Evolutionary conservation across 306 rosid species (phyloP).

Genomic region (Hylodesmum podocarpum): DNA sequence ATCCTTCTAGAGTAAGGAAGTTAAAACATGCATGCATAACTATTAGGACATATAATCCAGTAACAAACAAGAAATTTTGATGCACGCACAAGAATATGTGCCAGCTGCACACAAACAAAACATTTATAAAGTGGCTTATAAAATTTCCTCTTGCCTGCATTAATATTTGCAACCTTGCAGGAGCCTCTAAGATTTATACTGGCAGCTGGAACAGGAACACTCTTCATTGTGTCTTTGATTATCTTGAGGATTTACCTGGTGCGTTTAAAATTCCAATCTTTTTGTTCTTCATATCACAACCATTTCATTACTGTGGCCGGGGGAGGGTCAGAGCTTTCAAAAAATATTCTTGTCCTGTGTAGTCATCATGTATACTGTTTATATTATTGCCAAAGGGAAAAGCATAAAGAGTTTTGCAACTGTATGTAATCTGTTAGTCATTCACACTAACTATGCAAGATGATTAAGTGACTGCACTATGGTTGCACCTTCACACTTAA

Average conservation of each 20-base stretch:
- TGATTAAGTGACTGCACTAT: background rate
- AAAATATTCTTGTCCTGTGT: slow-evolving; percentile 4
- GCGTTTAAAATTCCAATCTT: slow-evolving; percentile 31
- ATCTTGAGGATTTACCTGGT: slow-evolving; percentile 92
- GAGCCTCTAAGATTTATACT: slow-evolving; percentile 88
- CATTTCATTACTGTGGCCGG: slow-evolving; percentile 8
- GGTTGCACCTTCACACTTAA: slow-evolving; percentile 12
- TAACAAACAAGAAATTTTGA: slow-evolving; percentile 3
- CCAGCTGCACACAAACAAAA: background rate
- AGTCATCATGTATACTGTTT: background rate
- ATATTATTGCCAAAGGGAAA: slow-evolving; percentile 1
- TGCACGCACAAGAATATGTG: slow-evolving; percentile 5
- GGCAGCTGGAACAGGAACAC: slow-evolving; percentile 97
- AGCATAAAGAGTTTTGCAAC: slow-evolving; percentile 2
- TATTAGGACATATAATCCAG: slow-evolving; percentile 15
- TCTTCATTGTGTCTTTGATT: slow-evolving; percentile 83
- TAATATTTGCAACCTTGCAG: slow-evolving; percentile 50
- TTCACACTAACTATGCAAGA: background rate
- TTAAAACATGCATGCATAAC: background rate
- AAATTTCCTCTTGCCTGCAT: background rate
- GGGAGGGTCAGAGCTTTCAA: slow-evolving; percentile 7
- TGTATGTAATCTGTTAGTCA: background rate
- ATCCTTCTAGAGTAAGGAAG: slow-evolving; percentile 80
- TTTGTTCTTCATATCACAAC: background rate
- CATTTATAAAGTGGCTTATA: slow-evolving; percentile 1